Evolutionary conservation across 1,284 basidiomycete genomes (phyloP), one percentile per base, ranked within the genome.

Genomic region (Austroboletus niveus): DNA sequence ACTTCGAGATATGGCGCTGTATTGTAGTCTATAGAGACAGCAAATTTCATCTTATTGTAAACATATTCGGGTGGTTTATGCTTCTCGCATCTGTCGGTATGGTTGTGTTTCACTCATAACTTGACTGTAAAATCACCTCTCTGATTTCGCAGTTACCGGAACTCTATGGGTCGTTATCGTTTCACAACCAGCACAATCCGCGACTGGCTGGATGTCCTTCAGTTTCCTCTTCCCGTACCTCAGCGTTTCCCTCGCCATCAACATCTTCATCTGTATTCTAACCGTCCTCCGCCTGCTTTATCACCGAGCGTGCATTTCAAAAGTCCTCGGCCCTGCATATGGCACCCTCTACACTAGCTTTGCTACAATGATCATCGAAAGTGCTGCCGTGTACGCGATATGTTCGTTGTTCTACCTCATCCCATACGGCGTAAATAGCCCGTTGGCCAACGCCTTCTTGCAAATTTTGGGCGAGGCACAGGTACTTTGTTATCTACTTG

Each of bases 11-110:
- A 46, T 73, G 71, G 69, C 68, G 70, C 5, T 64, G 60, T 42
- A 58, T 65, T 17, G 62, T 71, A 22, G 61, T 72, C 22, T 71
- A 67, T 47, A 66, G 52, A 52, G 65, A 69, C 36, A 68, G 66
- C 53, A 61, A 9, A 35, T 56, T 65, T 12, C 54, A 66, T 45
- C 2, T 8, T 7, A 3, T 57, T 3, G 57, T 66, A 22, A 42
- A 55, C 12, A 43, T 9, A 11, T 52, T 65, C 10, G 65, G 65
- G 31, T 49, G 39, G 12, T 1, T 68, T 14, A 50, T 66, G 53
- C 42, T 69, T 8, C 47, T 68, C 15, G 53, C 60, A 14, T 59
- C 64, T 4, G 49, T 70, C 24, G 59, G 65, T 56, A 45, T 32
- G 68, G 52, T 2, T 31, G 12, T 36, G 29, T n/a, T 20, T 31